phyloP scores from a whole-genome alignment of 176 grass and related monocot genomes.

The maize (Zea mays) region Zm-B73-REFERENCE-NAM-5.0 NC_050101.1:134359001-134359500 shows the following conservation, averaged over 20 bases:
- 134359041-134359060: not conserved
- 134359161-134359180: not conserved
- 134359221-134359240: not conserved
- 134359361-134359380: not conserved
- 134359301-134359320: not conserved
- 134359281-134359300: not conserved
- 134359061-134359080: not conserved
- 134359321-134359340: not conserved
- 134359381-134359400: constrained; percentile 11
- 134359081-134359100: not conserved
- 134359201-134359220: not conserved
- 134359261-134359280: not conserved
- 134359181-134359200: not conserved
- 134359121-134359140: not conserved
- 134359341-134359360: not conserved
- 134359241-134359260: not conserved
- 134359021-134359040: not conserved
- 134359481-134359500: constrained; percentile 73
- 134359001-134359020: not conserved
- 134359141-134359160: not conserved
- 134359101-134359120: not conserved
- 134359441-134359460: constrained; percentile 71
- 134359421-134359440: constrained; percentile 85
- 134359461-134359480: constrained; percentile 73
- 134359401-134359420: constrained; percentile 70